Evolutionary conservation across 164 flowering plant genomes (phyloP).

Genomic region (Berberis thunbergii): DNA sequence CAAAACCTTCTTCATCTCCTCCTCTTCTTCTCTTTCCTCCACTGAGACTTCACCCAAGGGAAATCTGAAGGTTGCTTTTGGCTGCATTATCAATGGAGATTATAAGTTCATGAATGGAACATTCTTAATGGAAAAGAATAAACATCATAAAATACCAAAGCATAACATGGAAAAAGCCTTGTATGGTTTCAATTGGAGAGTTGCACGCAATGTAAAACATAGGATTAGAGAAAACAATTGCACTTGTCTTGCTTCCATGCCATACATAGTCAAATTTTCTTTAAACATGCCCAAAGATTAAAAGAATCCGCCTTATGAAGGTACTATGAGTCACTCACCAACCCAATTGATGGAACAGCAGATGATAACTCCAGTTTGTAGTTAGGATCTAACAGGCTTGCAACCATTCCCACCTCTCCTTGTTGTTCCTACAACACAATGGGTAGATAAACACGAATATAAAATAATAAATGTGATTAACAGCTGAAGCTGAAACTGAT

Average conservation of each 20-base stretch:
- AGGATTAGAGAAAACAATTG: no score
- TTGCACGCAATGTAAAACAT: no score
- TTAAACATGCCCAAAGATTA: background rate
- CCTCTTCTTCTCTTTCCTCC: constrained; percentile 61
- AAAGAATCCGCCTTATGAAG: background rate
- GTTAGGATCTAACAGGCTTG: constrained; percentile 56
- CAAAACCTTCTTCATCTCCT: constrained; percentile 44
- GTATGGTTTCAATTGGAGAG: no score
- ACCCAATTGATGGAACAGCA: constrained; percentile 62
- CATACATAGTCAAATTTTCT: no score
- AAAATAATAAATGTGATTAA: background rate
- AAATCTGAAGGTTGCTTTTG: constrained; percentile 69
- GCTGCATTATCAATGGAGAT: constrained; percentile 42
- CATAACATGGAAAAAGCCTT: no score
- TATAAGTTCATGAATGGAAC: background rate
- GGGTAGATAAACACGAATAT: background rate
- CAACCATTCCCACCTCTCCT: constrained; percentile 73
- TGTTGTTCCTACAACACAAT: constrained; percentile 42
- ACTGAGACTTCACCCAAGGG: constrained; percentile 80
- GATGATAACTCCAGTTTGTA: constrained; percentile 64
- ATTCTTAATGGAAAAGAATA: no score
- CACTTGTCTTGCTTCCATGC: no score
- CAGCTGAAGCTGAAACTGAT: no score
- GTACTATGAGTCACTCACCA: constrained; percentile 39
- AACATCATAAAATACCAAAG: no score